Evolutionary conservation across 495 filamentous ascomycete species (phyloP).

Genomic region (Barbatosphaeria neglecta): DNA sequence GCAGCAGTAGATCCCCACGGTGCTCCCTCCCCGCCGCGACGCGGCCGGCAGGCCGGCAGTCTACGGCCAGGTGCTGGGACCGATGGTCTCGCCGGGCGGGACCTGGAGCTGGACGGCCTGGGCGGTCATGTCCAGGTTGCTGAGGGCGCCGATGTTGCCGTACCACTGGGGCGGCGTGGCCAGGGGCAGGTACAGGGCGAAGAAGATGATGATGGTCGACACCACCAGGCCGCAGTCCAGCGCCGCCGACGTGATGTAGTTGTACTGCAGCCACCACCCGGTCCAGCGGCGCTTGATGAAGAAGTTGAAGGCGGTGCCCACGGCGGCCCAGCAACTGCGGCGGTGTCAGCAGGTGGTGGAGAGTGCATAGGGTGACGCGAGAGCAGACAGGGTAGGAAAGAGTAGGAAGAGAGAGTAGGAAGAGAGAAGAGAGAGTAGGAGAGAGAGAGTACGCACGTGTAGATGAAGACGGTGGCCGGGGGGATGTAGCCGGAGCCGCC

Average conservation of each 20-base stretch:
- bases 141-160: conserved; percentile 41
- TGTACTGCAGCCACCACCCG: conserved; percentile 71
- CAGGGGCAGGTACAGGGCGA: conserved; percentile 46
- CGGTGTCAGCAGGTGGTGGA: no score
- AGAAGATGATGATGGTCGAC: conserved; percentile 59
- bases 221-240: conserved; percentile 58
- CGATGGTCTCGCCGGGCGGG: conserved; percentile 30
- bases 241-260: conserved; percentile 64
- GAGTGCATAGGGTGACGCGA: no score
- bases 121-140: conserved; percentile 24
- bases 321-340: conserved; percentile 45
- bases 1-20: neutral
- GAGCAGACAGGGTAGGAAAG: neutral
- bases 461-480: conserved; percentile 54
- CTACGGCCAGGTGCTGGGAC: conserved; percentile 30
- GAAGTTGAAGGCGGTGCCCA: conserved; percentile 57
- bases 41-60: neutral
- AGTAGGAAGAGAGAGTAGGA: neutral
- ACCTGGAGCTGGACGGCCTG: conserved; percentile 22
- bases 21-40: neutral
- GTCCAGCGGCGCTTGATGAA: conserved; percentile 47
- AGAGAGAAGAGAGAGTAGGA: no score
- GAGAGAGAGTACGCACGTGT: conserved; percentile 25
- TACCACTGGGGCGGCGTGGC: conserved; percentile 51
- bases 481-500: conserved; percentile 51